Evolutionary conservation across 2,329 filamentous ascomycete species (phyloP), one percentile per base, ranked within the genome.

Genomic region (Colletotrichum endophyticum): DNA sequence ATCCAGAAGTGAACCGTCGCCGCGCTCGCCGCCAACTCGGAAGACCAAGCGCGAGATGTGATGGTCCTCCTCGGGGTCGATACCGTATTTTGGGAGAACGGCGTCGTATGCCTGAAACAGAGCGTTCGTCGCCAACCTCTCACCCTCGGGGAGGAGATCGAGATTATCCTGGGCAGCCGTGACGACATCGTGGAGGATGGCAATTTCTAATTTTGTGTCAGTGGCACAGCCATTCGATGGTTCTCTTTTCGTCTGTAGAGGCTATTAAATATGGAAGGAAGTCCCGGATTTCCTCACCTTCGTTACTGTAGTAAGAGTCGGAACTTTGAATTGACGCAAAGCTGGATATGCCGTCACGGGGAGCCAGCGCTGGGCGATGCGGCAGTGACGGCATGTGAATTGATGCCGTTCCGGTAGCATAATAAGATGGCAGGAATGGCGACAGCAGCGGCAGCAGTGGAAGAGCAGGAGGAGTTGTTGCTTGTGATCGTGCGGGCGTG

Each of bases 31-130:
- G 69, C 95, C 94, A 82, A 98, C 92, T 80, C 93, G 93, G 83
- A 97, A 95, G 72, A 98, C 86, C 80, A 98, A 93, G 78, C 94
- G 92, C 78, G 95, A 92, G 81, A 96, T 93, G 79, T 94, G 92
- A 80, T 93, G 92, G 81, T 96, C 95, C 79, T 94, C 89, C 80
- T 95, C 92, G n/a, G 92, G 89, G 75, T 95, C 90, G 78, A 95
- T 87, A 71, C 92, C 94, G 86, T 94, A 88, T 78, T 92, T 88
- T 7, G 91, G 91, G n/a, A 98, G 90, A 57, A 96, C 89, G 72
- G 91, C 89, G 81, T 97, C 94, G 82, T 98, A 98, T 34, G 95
- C 95, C 70, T 90, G 89, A 85, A 98, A 98, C 22, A 98, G 90
- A 12, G 95, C 95, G 81, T 93, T 92, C 74, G 94, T 95, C 5